Conservation (phyloP, 202 grass and related monocot species). For the Schoenoplectus tabernaemontani region DNA sequence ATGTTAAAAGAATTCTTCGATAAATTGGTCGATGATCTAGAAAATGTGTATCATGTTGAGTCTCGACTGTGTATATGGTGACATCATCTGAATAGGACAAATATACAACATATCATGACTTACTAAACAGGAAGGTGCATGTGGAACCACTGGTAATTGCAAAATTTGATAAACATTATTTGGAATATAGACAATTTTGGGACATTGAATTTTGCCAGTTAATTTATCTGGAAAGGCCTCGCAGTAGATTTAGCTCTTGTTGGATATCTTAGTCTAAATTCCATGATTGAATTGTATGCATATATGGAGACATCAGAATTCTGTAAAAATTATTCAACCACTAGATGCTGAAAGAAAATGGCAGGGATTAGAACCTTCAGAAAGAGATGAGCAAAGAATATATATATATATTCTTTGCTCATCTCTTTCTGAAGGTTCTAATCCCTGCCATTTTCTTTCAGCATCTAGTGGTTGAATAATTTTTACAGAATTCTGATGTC, state of each 20-base stretch:
- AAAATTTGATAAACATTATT: neutral
- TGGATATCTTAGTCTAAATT: neutral
- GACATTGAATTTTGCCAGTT: neutral
- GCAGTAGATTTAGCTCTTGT: neutral
- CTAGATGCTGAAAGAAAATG: neutral
- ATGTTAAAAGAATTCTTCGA: neutral
- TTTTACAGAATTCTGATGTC: neutral
- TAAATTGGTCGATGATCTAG: neutral
- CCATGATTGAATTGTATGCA: neutral
- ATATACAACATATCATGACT: neutral
- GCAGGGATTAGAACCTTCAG: neutral
- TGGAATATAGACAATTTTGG: neutral
- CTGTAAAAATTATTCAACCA: neutral
- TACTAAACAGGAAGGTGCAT: neutral
- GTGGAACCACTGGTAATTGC: neutral
- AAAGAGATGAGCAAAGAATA: neutral
- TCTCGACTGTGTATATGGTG: neutral
- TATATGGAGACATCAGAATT: neutral
- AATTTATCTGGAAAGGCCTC: neutral
- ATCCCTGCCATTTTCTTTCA: neutral
- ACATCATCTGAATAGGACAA: neutral
- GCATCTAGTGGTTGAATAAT: neutral
- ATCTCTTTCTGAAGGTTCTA: neutral
- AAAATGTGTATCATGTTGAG: neutral
- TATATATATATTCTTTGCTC: no score